Conservation (phyloP, 768 basidiomycete genomes). For the Amanita pallidorosea region DNA sequence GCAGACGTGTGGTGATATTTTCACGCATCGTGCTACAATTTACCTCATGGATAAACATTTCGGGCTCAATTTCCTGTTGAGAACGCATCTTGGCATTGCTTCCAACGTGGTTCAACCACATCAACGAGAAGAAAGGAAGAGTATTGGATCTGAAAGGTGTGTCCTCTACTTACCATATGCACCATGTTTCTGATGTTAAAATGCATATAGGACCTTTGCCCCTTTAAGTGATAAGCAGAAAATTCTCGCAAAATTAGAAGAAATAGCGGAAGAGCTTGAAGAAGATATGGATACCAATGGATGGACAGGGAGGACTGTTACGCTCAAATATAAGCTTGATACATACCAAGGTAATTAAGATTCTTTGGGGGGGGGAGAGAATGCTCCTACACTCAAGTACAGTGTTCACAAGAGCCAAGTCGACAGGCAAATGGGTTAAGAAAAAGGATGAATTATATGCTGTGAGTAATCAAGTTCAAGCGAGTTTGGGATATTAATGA, state of each 20-base stretch:
- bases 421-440: conserved; percentile 65
- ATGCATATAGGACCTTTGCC: conserved; percentile 55
- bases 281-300: conserved; percentile 68
- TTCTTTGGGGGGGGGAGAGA: not conserved
- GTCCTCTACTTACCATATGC: not conserved
- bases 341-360: conserved; percentile 63
- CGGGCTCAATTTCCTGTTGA: conserved; percentile 64
- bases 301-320: conserved; percentile 84
- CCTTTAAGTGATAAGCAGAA: conserved; percentile 52
- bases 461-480: conserved; percentile 26
- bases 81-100: conserved; percentile 77
- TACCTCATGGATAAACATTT: conserved; percentile 85
- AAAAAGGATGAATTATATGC: conserved; percentile 71
- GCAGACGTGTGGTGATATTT: conserved; percentile 88
- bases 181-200: not conserved
- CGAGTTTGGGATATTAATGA: not conserved
- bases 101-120: conserved; percentile 73
- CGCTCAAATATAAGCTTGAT: conserved; percentile 88
- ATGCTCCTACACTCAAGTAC: not conserved
- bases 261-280: conserved; percentile 74
- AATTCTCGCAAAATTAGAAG: conserved; percentile 68
- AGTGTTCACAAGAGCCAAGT: conserved; percentile 81
- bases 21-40: conserved; percentile 57
- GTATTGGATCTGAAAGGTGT: conserved; percentile 85
- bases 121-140: conserved; percentile 76